A percentile compares a stretch with the other conserved stretches of the same genome.
Evolutionary conservation across 2,329 filamentous ascomycete genomes (phyloP).

Genomic region (Neopestalotiopsis clavispora): DNA sequence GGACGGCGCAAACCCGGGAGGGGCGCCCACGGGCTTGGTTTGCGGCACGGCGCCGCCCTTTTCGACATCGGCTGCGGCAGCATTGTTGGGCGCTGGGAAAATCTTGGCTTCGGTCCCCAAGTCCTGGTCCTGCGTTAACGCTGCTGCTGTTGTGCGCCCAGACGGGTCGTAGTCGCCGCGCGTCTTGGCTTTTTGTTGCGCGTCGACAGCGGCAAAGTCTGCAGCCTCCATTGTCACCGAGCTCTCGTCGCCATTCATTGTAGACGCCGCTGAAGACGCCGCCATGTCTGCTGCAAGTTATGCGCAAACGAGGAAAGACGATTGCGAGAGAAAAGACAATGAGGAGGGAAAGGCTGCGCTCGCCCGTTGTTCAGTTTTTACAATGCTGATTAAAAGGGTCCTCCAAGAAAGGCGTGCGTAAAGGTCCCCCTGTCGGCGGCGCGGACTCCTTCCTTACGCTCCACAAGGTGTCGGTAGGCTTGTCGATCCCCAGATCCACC

Average conservation of each 20-base stretch:
- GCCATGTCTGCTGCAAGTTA: not conserved
- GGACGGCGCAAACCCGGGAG: conserved; percentile 23
- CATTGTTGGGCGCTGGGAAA: conserved; percentile 1
- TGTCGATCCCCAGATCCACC: not conserved
- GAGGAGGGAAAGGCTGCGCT: not conserved
- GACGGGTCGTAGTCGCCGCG: conserved; percentile 4
- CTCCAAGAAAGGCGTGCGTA: not conserved
- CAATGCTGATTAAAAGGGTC: not conserved
- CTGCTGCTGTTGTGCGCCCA: not conserved
- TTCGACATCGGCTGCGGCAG: conserved; percentile 14
- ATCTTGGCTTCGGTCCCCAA: conserved; percentile 11
- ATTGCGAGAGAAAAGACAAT: not conserved
- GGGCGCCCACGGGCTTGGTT: conserved; percentile 10
- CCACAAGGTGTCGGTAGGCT: not conserved
- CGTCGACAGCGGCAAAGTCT: not conserved
- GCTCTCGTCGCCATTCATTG: conserved; percentile 12
- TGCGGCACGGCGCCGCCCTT: not conserved
- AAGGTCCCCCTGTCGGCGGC: not conserved
- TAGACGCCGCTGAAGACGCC: conserved; percentile 7
- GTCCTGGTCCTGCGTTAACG: too few species aligned
- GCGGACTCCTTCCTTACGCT: not conserved
- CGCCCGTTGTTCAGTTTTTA: not conserved
- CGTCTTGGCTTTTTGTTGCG: not conserved
- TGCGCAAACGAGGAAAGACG: not conserved
- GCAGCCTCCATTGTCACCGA: not conserved